Evolutionary conservation across 2,329 filamentous ascomycete species (phyloP).

Genomic region (Thermochaetoides dissita): DNA sequence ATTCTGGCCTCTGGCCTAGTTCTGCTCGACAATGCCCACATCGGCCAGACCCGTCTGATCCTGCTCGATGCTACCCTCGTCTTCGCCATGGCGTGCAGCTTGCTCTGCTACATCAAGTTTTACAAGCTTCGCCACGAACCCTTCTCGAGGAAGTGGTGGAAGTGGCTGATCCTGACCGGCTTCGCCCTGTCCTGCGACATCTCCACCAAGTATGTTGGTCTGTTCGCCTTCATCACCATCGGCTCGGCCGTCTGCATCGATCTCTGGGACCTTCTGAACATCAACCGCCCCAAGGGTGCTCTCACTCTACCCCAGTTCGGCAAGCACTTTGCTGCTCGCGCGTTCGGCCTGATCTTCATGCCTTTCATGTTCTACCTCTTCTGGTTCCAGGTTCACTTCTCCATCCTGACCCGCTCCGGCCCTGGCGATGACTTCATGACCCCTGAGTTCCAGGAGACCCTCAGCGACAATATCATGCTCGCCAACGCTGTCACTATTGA

Average conservation of each 20-base stretch:
- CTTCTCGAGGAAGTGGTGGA: conserved; percentile 98
- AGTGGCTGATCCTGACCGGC: conserved; percentile 92
- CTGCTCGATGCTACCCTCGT: conserved; percentile 88
- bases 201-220: conserved; percentile 93
- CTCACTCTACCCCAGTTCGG: conserved; percentile 65
- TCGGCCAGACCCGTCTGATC: conserved; percentile 90
- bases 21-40: conserved; percentile 93
- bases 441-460: conserved; percentile 91
- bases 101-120: conserved; percentile 91
- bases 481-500: conserved; percentile 74
- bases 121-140: conserved; percentile 86
- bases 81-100: conserved; percentile 87
- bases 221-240: conserved; percentile 94
- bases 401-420: conserved; percentile 73
- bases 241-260: conserved; percentile 89
- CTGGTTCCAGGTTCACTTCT: conserved; percentile 99
- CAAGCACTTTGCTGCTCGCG: conserved; percentile 80
- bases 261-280: conserved; percentile 83
- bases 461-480: conserved; percentile 88
- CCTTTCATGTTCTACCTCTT: conserved; percentile 98
- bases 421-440: conserved; percentile 99
- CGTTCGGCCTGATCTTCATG: conserved; percentile 73
- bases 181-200: conserved; percentile 94
- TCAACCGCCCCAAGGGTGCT: conserved; percentile 72
- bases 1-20: conserved; percentile 73